Base-by-base conservation (phyloP, 768 basidiomycete species). In the Tricholoma terreum region DNA sequence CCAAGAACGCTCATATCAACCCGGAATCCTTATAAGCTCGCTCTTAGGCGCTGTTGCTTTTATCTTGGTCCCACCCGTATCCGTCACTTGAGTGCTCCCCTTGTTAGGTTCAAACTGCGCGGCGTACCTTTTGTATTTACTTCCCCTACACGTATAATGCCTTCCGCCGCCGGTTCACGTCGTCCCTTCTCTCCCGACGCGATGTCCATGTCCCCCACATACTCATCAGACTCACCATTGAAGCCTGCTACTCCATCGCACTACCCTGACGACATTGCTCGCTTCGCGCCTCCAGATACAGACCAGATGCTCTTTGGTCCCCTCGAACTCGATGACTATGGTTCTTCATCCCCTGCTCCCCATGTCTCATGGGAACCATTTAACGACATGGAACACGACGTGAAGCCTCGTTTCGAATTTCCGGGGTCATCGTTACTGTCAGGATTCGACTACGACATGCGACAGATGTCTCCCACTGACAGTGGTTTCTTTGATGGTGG, bases 301-400 rank as follows among this genome's bases (percentile, higher is more conserved):
- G 81, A 84, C 66, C 77, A 80, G 57, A 73, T 84, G 73, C 77
- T 85, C 69, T 85, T 86, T 65, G 82, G 80, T 43, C 77, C 78
- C 61, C 72, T 83, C 67, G 84, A 86, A 64, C 74, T 84, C 65
- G 84, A 86, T 64, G 81, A 84, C 54, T 61, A 56, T 58, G 45
- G 57, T 55, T 58, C 69, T 58, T 51, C 61, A 61, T 66, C 65
- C 65, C 73, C 69, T 38, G 60, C 66, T 55, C 17, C 17, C 10
- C 40, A 42, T 19, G 57, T 65, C 63, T 59, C 70, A 30, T 78
- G 76, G 77, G 75, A 78, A 59, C 63, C 73, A 6, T 74, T 68
- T 56, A 53, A 60, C 36, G 69, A 74, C 48, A 64, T 74, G 54
- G 80, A 73, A 62, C 68, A 73, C 50, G 74, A 78, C 62, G 72